phyloP scores from a whole-genome alignment of 2,329 filamentous ascomycete species.

The Nothomitra cinnamomea region DNA sequence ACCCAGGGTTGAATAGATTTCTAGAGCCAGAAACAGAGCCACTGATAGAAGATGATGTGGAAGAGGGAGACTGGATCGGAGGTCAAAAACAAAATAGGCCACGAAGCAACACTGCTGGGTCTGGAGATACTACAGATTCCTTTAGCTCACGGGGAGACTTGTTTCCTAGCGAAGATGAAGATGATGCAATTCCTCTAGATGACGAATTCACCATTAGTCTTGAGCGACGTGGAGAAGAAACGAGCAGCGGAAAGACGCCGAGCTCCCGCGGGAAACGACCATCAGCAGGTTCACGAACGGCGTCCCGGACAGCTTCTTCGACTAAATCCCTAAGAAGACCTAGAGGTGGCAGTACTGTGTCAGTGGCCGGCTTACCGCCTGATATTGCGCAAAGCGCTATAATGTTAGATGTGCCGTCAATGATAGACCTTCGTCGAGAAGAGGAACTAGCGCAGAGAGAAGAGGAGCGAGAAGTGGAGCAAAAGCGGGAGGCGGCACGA shows the following conservation, averaged over 20 bases:
- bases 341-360: background rate
- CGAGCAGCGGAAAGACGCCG: constrained; percentile 44
- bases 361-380: background rate
- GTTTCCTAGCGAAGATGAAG: constrained; percentile 82
- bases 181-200: constrained; percentile 82
- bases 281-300: constrained; percentile 30
- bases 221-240: constrained; percentile 53
- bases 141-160: constrained; percentile 76
- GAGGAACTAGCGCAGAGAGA: constrained; percentile 35
- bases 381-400: constrained; percentile 2
- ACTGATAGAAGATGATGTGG: constrained; percentile 42
- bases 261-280: constrained; percentile 21
- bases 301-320: constrained; percentile 28
- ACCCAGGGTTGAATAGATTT: constrained; percentile 40
- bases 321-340: constrained; percentile 15
- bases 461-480: constrained; percentile 37
- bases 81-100: constrained; percentile 31
- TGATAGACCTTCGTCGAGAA: constrained; percentile 38
- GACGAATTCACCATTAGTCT: constrained; percentile 82
- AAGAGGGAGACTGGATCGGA: constrained; percentile 16
- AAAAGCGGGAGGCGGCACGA: constrained; percentile 36
- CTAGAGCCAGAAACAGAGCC: constrained; percentile 47
- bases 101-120: constrained; percentile 63
- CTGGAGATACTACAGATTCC: constrained; percentile 69
- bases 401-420: constrained; percentile 22